Percentiles rank a stretch among this genome's conserved stretches.
These are phyloP conservation scores for Tulasnella sp. DNA, from an alignment of 768 basidiomycete species.

Conservation along the genomic window DNA sequence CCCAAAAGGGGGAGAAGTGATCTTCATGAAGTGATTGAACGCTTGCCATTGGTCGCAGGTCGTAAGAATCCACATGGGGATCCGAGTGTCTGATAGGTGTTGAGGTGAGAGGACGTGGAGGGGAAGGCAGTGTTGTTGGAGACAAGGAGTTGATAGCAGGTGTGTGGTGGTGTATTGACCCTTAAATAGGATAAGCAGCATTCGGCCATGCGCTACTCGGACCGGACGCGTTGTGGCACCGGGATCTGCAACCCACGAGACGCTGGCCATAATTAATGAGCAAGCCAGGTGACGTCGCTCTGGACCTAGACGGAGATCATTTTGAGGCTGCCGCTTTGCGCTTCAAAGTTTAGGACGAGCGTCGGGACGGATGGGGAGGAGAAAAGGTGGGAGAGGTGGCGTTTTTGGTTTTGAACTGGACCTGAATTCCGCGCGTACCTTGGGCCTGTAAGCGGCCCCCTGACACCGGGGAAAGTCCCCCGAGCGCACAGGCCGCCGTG, in stretches of 20 bases:
- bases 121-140: not conserved
- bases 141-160: not conserved
- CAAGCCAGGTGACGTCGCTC: not conserved
- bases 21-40: not conserved
- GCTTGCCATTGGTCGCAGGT: not conserved
- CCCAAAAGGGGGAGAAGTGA: not conserved
- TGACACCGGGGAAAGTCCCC: not conserved
- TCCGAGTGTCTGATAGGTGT: not conserved
- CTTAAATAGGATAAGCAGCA: too few relatives aligned
- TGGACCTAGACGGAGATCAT: not conserved
- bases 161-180: too few relatives aligned
- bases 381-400: not conserved
- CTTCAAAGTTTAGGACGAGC: not conserved
- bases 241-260: not conserved
- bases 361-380: not conserved
- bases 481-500: not conserved
- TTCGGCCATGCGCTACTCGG: not conserved
- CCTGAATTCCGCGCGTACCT: not conserved
- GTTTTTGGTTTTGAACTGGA: slow-evolving; percentile 5
- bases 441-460: not conserved
- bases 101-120: not conserved
- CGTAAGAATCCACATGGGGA: not conserved
- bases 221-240: not conserved
- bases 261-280: not conserved
- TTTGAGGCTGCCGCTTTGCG: not conserved